Evolutionary conservation across 306 rosid genomes (phyloP), one percentile per base, ranked within the genome.

Genomic region (Dalbergia cochinchinensis): DNA sequence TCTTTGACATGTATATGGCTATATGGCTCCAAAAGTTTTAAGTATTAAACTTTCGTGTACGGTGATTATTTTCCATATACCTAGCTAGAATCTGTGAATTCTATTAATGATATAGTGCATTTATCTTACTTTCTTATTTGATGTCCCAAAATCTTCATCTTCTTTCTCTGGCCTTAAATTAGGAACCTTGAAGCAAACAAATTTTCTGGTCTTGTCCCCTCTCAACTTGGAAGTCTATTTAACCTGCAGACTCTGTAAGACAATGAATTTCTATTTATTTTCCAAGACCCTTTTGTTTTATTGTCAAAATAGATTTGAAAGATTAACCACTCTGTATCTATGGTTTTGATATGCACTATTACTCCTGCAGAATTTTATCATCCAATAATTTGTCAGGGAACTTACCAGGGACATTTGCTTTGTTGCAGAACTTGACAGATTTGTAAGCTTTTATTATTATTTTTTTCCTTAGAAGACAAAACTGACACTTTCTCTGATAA

Each of bases 181-280:
- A 94, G 98, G 82, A 9, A 0, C 85, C 97, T 94, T 78, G 98
- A 90, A 90, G 87, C 88, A 63, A 94, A 94, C 82, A 92, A 85
- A 70, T 92, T 92, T 76, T 85, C 86, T 15, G 98, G 98, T 42
- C 59, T 48, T 71, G 77, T 92, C 71, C 97, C 97, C 59, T 78
- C 86, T 75, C 81, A 91, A 76, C 93, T 94, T 42, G 98, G 97
- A 73, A 83, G 59, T 76, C 82, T 94, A 54, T 19, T 66, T 77
- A 87, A 87, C 86, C 83, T 92, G 84, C 81, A 83, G 60, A 18
- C 53, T 78, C 74, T 94, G 98, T 94, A 85, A 88, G 90, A 73
- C 69, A 76, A 76, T 66, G 65, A n/a, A 48, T 75, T 11, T 65
- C 71, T 69, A 58, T 72, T 48, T 71, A 55, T 65, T 71, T 42